A percentile compares a stretch with the other conserved stretches of the same genome.
Evolutionary conservation across 1,139 yeast species (phyloP).

Genomic region (Candida frijolesensis): DNA sequence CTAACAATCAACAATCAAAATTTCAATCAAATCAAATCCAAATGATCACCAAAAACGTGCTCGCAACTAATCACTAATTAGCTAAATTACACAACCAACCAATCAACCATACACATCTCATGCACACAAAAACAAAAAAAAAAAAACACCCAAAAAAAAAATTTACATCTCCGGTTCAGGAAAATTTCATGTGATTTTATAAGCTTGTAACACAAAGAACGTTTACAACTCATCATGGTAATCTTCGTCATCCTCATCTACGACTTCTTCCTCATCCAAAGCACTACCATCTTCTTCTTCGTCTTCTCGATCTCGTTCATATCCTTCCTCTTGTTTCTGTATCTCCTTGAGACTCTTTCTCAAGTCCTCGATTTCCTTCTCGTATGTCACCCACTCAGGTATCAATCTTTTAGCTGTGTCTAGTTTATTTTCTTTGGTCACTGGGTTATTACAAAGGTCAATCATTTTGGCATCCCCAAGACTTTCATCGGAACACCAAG

Average conservation of each 20-base stretch:
- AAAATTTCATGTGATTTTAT: background rate
- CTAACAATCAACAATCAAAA: no score
- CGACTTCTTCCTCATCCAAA: constrained; percentile 5
- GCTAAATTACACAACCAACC: no score
- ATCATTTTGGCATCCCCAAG: constrained; percentile 69
- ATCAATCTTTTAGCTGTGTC: constrained; percentile 73
- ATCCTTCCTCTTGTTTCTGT: background rate
- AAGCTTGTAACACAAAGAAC: background rate
- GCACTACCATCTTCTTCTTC: background rate
- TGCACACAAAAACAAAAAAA: background rate
- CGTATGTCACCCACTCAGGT: constrained; percentile 76
- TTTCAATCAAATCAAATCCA: background rate
- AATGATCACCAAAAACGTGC: background rate
- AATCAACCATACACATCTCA: no score
- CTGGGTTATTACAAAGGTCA: constrained; percentile 81
- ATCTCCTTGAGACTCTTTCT: constrained; percentile 2
- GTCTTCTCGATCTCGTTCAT: constrained; percentile 1
- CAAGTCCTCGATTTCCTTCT: constrained; percentile 42
- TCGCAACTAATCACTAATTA: background rate
- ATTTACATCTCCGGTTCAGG: background rate
- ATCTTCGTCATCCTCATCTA: constrained; percentile 8
- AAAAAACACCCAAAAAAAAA: background rate
- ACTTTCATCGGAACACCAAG: constrained; percentile 81
- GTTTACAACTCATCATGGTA: constrained; percentile 14
- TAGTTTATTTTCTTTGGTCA: constrained; percentile 75